Evolutionary conservation across 768 basidiomycete species (phyloP).

Genomic region (Neoboletus brunneissimus): DNA sequence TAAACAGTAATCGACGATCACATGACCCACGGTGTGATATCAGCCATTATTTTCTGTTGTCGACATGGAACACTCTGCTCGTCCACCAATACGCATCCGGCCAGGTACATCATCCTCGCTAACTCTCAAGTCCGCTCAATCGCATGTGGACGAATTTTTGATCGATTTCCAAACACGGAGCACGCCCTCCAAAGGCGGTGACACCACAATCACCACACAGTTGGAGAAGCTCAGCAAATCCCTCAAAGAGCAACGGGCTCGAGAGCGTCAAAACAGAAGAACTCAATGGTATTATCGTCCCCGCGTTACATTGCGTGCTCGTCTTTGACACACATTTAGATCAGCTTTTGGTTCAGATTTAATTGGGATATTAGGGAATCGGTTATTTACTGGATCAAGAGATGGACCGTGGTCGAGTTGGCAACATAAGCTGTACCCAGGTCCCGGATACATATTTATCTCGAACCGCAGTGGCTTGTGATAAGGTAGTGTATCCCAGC

Average conservation of each 20-base stretch:
- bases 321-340: conserved; percentile 11
- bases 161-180: conserved; percentile 48
- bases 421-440: neutral
- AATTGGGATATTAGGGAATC: neutral
- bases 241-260: conserved; percentile 45
- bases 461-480: neutral
- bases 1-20: conserved; percentile 4
- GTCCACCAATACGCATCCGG: conserved; percentile 48
- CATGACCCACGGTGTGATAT: neutral
- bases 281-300: conserved; percentile 1
- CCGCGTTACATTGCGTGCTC: neutral
- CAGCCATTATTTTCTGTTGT: neutral
- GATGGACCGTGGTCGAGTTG: neutral
- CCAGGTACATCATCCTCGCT: conserved; percentile 36
- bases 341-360: neutral
- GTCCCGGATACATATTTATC: neutral
- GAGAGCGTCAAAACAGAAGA: conserved; percentile 16
- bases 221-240: conserved; percentile 55
- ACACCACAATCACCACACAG: conserved; percentile 56
- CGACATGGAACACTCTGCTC: conserved; percentile 47
- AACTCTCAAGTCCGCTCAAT: conserved; percentile 40
- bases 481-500: neutral
- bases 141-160: conserved; percentile 45
- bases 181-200: conserved; percentile 47
- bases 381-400: neutral